Evolutionary conservation across 352 stramenopile species (phyloP).

Genomic region (Globisporangium recalcitrans): DNA sequence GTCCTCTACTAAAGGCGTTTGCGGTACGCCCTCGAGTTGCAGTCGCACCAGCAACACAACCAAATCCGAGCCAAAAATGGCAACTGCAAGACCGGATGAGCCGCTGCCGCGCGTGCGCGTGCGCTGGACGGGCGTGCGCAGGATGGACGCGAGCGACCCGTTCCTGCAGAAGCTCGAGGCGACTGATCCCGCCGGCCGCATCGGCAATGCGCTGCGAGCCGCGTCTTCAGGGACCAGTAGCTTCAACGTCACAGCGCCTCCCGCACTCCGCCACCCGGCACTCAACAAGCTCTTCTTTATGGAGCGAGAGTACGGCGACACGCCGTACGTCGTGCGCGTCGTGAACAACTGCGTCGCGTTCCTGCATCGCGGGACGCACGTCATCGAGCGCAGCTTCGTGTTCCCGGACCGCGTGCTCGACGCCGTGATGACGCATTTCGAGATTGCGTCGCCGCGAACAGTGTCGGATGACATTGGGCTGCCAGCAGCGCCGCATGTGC

Average conservation of each 20-base stretch:
- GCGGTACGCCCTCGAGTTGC: neutral
- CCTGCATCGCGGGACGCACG: conserved; percentile 39
- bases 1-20: neutral
- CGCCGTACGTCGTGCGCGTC: conserved; percentile 37
- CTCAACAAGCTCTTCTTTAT: conserved; percentile 27
- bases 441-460: neutral
- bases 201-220: neutral
- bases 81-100: neutral
- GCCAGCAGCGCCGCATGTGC: neutral
- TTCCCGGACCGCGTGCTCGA: conserved; percentile 57
- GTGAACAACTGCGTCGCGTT: conserved; percentile 47
- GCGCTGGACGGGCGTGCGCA: conserved; percentile 26
- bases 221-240: neutral
- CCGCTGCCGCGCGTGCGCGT: conserved; percentile 20
- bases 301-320: conserved; percentile 24
- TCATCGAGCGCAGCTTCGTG: conserved; percentile 57
- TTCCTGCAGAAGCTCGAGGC: neutral
- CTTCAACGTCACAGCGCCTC: neutral
- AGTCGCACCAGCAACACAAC: neutral
- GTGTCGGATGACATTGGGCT: neutral
- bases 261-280: neutral
- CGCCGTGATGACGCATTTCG: conserved; percentile 47
- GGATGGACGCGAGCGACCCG: conserved; percentile 12
- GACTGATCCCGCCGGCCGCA: no score
- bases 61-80: neutral